Conservation (phyloP, 2,329 filamentous ascomycete genomes). For the Penicillium sp. region DNA sequence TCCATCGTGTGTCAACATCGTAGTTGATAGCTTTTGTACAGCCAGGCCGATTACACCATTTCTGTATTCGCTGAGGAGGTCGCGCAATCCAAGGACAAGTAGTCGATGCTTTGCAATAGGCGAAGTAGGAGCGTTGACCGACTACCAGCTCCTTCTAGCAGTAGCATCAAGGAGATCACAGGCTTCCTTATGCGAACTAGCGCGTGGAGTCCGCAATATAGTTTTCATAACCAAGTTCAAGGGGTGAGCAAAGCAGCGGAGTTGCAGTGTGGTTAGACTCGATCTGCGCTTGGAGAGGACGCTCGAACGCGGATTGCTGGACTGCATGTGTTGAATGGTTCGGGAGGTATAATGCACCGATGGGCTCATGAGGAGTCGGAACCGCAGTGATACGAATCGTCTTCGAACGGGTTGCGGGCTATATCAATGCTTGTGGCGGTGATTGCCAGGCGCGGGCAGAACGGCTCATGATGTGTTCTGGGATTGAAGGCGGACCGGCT, state of each 20-base stretch:
- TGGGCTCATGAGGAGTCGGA: slow-evolving; percentile 13
- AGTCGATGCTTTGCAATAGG: no score
- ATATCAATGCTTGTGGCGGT: slow-evolving; percentile 17
- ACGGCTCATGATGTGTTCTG: slow-evolving; percentile 46
- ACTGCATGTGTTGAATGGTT: slow-evolving; percentile 6
- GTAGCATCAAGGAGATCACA: no score
- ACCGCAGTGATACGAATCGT: slow-evolving; percentile 18
- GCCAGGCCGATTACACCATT: no score
- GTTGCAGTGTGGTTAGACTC: not conserved
- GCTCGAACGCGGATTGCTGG: not conserved
- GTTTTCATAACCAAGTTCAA: no score
- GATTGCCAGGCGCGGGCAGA: slow-evolving; percentile 38
- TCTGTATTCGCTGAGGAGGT: no score
- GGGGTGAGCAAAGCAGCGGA: slow-evolving; percentile 1
- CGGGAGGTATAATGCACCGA: slow-evolving; percentile 6
- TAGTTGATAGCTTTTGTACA: no score
- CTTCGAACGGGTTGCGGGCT: slow-evolving; percentile 14
- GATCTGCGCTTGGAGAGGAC: not conserved
- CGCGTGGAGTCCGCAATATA: no score
- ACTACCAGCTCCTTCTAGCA: no score
- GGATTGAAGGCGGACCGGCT: slow-evolving; percentile 26
- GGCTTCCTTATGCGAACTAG: no score
- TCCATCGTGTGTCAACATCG: no score
- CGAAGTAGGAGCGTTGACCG: no score
- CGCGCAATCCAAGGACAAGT: no score